Base-by-base conservation (phyloP, 2,329 filamentous ascomycete genomes). In the Phyllosticta citrichinensis region DNA sequence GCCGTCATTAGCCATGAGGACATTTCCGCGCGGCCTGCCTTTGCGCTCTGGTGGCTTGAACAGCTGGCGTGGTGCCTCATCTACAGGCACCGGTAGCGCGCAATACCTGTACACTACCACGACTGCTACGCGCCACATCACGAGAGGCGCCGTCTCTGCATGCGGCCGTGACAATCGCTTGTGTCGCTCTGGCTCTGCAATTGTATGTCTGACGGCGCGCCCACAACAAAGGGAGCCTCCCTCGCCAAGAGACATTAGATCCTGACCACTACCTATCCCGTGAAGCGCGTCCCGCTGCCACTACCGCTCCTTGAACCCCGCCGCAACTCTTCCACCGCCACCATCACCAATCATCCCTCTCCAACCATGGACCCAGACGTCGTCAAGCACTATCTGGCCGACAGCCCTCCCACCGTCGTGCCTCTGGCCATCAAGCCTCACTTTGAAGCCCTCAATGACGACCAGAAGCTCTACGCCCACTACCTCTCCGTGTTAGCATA, bases 401-500 rank as follows among this genome's bases (percentile, higher is more conserved):
- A 99, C 75, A 87, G 87, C 65, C 94, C 94, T 54, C 94, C 94
- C 0, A 88, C 87, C 56, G 85, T 97, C 61, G 93, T 97, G 62
- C 85, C 87, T 55, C 83, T 99, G 56, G 87, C 91, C 73, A 94
- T 97, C 73, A 91, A 91, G 77, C 89, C 91, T 71, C 93, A 97
- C 76, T 99, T 97, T 69, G 88, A 93, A 60, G 84, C 86, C 40
- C 75, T 94, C 63, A 81, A 77, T 58, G 83, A 89, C 68, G 80
- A 88, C 71, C 85, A 96, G 78, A 91, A 93, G 79, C 86, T 88
- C 71, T 97, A 97, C 80, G 89, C 92, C 65, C 92, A 97, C 76
- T 91, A 74, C 60, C 69, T 75, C 63, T 75, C 73, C 47, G 62
- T 73, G 74, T 75, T 51, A 69, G 58, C 66, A 14, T 47, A 24